These are phyloP conservation scores for Thuidium tamariscinum DNA, from an alignment of 225 moss, liverwort and hornwort genomes.

Conservation along the genomic window DNA sequence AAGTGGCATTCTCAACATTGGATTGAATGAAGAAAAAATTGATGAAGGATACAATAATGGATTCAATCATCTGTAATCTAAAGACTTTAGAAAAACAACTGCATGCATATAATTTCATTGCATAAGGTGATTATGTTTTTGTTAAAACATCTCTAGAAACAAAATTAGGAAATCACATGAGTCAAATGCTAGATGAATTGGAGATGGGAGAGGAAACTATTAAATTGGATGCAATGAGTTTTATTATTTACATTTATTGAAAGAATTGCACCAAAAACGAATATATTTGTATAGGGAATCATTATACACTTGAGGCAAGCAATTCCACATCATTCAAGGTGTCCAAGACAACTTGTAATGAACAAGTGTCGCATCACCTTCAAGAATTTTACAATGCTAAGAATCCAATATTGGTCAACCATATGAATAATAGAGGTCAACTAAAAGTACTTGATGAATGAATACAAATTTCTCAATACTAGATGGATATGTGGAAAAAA, in stretches of 20 bases:
- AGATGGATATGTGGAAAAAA: not conserved
- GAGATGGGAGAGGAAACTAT: not conserved
- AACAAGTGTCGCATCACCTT: not conserved
- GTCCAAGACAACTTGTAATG: accelerated
- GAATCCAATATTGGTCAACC: accelerated
- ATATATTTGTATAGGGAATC: not conserved
- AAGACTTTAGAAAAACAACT: not conserved
- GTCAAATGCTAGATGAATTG: not conserved
- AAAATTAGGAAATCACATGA: not conserved
- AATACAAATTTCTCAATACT: not conserved
- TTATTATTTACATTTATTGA: not conserved
- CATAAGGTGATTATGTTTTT: accelerated
- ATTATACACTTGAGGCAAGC: not conserved
- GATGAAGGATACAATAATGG: not conserved
- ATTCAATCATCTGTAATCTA: not conserved
- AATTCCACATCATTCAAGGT: not conserved
- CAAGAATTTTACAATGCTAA: not conserved
- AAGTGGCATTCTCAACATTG: too few species aligned
- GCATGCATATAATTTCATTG: not conserved
- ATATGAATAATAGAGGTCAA: not conserved
- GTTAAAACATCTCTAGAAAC: not conserved
- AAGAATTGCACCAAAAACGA: too few species aligned
- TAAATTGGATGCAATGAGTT: not conserved
- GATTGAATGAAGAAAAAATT: not conserved
- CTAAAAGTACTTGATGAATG: accelerated